Percentiles rank a stretch among this genome's conserved stretches.
phyloP scores from a whole-genome alignment of 495 filamentous ascomycete genomes.

The Astrothelium macrocarpum region DNA sequence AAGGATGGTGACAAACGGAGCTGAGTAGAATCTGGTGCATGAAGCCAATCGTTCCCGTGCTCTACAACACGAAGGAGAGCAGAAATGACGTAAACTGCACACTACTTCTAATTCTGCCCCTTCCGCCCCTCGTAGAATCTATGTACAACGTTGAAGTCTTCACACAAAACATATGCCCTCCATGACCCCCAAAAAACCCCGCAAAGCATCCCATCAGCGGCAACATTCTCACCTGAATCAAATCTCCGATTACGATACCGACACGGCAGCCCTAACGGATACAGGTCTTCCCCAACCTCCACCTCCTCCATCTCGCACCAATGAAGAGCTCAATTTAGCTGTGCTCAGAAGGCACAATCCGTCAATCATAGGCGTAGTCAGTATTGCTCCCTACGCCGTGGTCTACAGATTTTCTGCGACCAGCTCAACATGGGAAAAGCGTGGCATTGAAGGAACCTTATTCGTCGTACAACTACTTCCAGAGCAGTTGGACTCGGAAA shows the following conservation, averaged over 20 bases:
- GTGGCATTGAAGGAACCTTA: constrained; percentile 65
- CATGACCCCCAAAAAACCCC: constrained; percentile 23
- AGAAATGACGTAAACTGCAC: too few relatives aligned
- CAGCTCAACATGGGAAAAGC: constrained; percentile 63
- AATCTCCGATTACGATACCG: constrained; percentile 60
- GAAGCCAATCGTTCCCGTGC: too few relatives aligned
- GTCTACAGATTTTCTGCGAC: constrained; percentile 63
- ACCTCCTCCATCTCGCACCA: constrained; percentile 48
- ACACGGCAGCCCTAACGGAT: constrained; percentile 39
- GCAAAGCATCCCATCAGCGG: constrained; percentile 18
- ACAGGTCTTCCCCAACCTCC: constrained; percentile 22
- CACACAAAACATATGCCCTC: constrained; percentile 3
- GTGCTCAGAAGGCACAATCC: constrained; percentile 71
- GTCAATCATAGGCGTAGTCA: constrained; percentile 53
- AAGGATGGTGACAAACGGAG: too few relatives aligned
- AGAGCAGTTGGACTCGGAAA: neutral
- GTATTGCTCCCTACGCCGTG: constrained; percentile 67
- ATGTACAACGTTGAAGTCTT: too few relatives aligned
- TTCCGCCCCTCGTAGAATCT: too few relatives aligned
- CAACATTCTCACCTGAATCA: constrained; percentile 19
- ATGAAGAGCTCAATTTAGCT: constrained; percentile 70
- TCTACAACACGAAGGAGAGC: too few relatives aligned
- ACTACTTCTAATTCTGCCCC: too few relatives aligned
- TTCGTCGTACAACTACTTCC: constrained; percentile 59
- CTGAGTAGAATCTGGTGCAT: too few relatives aligned